Evolutionary conservation across 2,329 filamentous ascomycete species (phyloP), one percentile per base, ranked within the genome.

Genomic region (Kalaharituber pfeilii): DNA sequence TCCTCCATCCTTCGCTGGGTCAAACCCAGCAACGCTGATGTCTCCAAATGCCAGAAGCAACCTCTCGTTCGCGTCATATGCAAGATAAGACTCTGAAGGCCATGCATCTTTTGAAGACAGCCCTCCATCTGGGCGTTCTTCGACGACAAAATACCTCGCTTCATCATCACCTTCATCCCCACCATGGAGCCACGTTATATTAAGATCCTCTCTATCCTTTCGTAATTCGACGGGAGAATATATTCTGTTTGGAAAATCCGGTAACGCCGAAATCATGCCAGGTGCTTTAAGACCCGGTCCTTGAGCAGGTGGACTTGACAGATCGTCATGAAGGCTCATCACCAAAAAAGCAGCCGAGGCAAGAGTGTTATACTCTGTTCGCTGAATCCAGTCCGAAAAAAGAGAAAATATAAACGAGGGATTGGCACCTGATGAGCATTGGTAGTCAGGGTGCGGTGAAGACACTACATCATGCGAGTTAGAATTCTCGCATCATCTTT

Each of bases 81-180:
- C 54, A 11, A 58, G 51, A 49, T 53, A 58, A 13, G 33, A 44
- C 54, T 56, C 56, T 15, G 36, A 51, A 11, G 56, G 56, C 56
- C 56, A 58, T 6, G 54, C 56, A 50, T 56, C 39, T n/a, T 29
- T 51, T n/a, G 53, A 53, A 15, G 15, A 18, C n/a, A 5, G 22
- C 42, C 42, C 42, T 20, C 42, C 42, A 25, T 47, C 42, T 6
- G 13, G 1, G 15, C 42, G 5, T 22, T 11, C 3, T 22, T 6
- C 15, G n/a, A 47, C 42, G 24, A 13, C 5, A 47, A 47, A 47
- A 47, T 47, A 47, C 42, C 42, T 15, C 42, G 15, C 42, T 25
- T 47, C 42, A 25, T 47, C 42, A 22, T 47, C 42, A 15, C 42
- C 42, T 22, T 20, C 42, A 22, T 47, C 13, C 4, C 42, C 42